phyloP scores from a whole-genome alignment of 2,329 filamentous ascomycete species.

The Sclerotinia subarctica region DNA sequence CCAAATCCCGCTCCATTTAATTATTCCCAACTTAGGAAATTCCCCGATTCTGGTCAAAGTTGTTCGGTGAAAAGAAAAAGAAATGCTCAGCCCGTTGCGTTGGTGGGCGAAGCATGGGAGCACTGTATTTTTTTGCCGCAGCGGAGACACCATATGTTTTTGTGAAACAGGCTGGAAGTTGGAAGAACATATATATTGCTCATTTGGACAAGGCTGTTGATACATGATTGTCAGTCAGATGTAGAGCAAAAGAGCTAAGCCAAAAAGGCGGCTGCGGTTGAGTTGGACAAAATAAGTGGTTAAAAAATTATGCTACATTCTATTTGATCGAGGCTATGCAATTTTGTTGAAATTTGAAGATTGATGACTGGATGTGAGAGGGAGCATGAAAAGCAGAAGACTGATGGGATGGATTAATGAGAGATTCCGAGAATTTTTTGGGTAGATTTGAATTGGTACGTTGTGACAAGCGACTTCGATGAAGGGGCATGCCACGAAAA shows the following conservation, averaged over 20 bases:
- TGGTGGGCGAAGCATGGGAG: conserved; percentile 5
- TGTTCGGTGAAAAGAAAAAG: conserved; percentile 9
- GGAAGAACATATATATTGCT: neutral
- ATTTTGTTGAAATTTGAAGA: neutral
- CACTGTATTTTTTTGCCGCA: conserved; percentile 10
- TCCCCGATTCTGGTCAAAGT: neutral
- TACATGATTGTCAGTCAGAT: conserved; percentile 7
- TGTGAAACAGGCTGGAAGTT: conserved; percentile 9
- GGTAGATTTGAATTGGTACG: neutral
- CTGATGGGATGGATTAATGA: neutral
- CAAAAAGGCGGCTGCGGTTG: neutral
- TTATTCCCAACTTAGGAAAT: neutral
- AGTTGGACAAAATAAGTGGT: neutral
- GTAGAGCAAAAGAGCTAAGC: neutral
- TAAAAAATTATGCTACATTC: neutral
- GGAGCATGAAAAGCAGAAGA: neutral
- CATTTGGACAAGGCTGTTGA: conserved; percentile 5
- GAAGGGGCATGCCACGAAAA: conserved; percentile 1
- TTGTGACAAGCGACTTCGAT: conserved; percentile 8
- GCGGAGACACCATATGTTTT: conserved; percentile 12
- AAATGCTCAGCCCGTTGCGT: conserved; percentile 9
- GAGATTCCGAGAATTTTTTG: neutral
- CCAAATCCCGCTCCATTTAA: neutral
- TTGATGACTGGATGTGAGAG: neutral
- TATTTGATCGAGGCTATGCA: conserved; percentile 16